Base-by-base conservation (phyloP, 2,329 filamentous ascomycete genomes). In the Beauveria scarabaeidicola region DNA sequence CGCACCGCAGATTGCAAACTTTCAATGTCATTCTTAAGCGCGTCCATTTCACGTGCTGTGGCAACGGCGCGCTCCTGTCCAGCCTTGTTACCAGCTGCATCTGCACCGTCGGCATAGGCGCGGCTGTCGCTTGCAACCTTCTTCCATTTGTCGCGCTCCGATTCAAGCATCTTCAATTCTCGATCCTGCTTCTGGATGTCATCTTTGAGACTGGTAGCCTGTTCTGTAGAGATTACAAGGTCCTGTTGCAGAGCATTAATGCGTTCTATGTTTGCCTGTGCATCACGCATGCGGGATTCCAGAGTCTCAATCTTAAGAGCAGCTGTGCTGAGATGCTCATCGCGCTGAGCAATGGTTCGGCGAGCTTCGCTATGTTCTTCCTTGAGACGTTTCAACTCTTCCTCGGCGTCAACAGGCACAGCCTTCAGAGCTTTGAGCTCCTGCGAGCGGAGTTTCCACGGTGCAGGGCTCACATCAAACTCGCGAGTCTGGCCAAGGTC, bases 241-340 rank as follows among this genome's bases (percentile, higher is more conserved):
- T 80, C 76, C 38, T 74, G 74, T 70, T 90, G 87, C 13, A 91
- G 78, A 58, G 85, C 83, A 21, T 78, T 77, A 64, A 91, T 89
- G 56, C 81, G 81, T 54, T 85, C 83, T 15, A 89, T 84, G 73
- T 93, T 92, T 69, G 88, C 85, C 64, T 86, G 85, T 6, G 90
- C 89, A 68, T 95, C 91, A 61, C 87, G 85, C 86, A 94, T 92
- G 60, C 90, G 82, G 8, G 90, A 89, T 72, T 96, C 90, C 41
- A 97, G 84, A 44, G 94, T 90, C 73, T 97, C 93, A 65, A 97
- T 96, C 72, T 94, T 92, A 65, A 97, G 88, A n/a, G 87, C 83
- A 25, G 90, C 82, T 61, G 95, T 93, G 71, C 95, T 91, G 56
- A 96, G 83, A 40, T 87, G 86, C 70, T 92, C 89, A 64, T 96